Percentiles rank a stretch among this genome's conserved stretches.
phyloP scores from a whole-genome alignment of 768 basidiomycete genomes.

The Hydnum rufescens region DNA sequence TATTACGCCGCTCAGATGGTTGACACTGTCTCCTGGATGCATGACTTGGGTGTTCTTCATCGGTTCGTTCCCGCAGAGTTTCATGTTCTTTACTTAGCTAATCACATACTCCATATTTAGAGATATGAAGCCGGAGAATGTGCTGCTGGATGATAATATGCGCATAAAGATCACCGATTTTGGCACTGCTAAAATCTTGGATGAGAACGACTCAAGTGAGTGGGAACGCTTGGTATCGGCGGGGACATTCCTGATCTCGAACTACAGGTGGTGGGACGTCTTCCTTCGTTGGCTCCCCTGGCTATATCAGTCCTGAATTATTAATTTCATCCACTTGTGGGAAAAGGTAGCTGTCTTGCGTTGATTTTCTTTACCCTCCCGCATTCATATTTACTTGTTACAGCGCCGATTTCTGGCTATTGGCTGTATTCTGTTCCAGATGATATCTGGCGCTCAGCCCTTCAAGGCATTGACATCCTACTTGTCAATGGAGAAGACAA shows the following conservation, averaged over 20 bases:
- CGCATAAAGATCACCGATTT: conserved; percentile 95
- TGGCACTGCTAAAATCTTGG: conserved; percentile 56
- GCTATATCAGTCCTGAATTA: conserved; percentile 79
- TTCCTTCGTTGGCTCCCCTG: conserved; percentile 78
- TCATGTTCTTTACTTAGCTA: not conserved
- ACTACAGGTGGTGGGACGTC: conserved; percentile 20
- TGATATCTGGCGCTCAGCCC: conserved; percentile 78
- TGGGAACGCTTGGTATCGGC: not conserved
- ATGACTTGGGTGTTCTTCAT: conserved; percentile 75
- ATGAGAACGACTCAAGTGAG: conserved; percentile 12
- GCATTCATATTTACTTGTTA: conserved; percentile 5
- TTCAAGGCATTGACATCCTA: conserved; percentile 87
- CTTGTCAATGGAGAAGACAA: conserved; percentile 88
- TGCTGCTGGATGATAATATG: conserved; percentile 70
- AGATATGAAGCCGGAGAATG: conserved; percentile 72
- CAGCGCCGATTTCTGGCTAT: conserved; percentile 89
- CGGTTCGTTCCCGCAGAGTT: conserved; percentile 20
- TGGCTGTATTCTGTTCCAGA: conserved; percentile 85
- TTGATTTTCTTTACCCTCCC: not conserved
- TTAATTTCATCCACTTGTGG: conserved; percentile 42
- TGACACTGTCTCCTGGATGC: conserved; percentile 81
- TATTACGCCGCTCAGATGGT: conserved; percentile 83
- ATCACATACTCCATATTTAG: not conserved
- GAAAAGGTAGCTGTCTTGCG: conserved; percentile 33
- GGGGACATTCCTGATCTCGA: not conserved